phyloP scores from a whole-genome alignment of 2,329 filamentous ascomycete species.

The Drechslera avenae region DNA sequence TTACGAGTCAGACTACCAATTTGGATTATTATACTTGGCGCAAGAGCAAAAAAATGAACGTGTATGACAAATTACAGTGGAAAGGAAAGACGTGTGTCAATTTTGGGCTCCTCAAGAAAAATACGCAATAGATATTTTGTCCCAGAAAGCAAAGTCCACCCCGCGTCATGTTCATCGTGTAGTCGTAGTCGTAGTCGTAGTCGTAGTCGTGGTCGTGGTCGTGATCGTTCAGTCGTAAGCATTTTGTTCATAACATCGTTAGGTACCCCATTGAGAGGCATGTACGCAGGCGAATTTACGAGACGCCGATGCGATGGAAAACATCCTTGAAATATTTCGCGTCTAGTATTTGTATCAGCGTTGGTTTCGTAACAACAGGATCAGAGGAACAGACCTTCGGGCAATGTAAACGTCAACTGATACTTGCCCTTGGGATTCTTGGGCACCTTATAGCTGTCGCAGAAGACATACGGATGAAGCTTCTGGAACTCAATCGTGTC shows the following conservation, averaged over 20 bases:
- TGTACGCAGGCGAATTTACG: neutral
- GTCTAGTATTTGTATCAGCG: slow-evolving; percentile 23
- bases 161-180: slow-evolving; percentile 31
- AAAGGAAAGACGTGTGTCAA: slow-evolving; percentile 11
- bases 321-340: slow-evolving; percentile 37
- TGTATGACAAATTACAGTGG: neutral
- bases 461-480: slow-evolving; percentile 60
- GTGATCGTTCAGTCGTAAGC: slow-evolving; percentile 31
- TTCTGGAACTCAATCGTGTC: slow-evolving; percentile 57
- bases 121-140: slow-evolving; percentile 36
- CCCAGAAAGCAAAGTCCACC: slow-evolving; percentile 35
- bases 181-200: slow-evolving; percentile 8
- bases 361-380: neutral
- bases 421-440: slow-evolving; percentile 39
- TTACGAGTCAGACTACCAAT: neutral
- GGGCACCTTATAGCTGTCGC: slow-evolving; percentile 53
- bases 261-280: neutral
- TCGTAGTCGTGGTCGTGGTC: slow-evolving; percentile 6
- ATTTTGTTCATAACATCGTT: slow-evolving; percentile 19
- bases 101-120: slow-evolving; percentile 7
- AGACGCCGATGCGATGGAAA: slow-evolving; percentile 38
- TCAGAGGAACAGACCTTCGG: slow-evolving; percentile 33
- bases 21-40: slow-evolving; percentile 2
- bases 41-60: neutral
- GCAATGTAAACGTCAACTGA: slow-evolving; percentile 40